phyloP scores from a whole-genome alignment of 768 basidiomycete genomes.

The Multifurca ochricompacta region DNA sequence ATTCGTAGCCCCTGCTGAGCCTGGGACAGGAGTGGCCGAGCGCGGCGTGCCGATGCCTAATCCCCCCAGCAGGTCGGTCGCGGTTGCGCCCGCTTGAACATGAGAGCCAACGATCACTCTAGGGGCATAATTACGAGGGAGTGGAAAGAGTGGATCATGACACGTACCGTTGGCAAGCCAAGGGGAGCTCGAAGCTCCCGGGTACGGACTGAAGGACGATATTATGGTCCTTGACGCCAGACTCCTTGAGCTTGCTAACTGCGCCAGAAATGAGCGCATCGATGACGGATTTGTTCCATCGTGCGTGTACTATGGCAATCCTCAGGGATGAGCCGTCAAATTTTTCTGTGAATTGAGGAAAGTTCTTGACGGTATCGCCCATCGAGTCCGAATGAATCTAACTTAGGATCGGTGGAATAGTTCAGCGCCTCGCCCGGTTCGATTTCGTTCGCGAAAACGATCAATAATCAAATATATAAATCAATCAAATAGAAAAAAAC shows the following conservation, averaged over 20 bases:
- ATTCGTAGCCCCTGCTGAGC: conserved; percentile 24
- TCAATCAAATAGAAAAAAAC: too few species aligned
- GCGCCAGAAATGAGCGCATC: conserved; percentile 78
- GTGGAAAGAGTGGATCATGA: not conserved
- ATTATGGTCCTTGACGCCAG: conserved; percentile 83
- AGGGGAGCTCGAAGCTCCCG: conserved; percentile 90
- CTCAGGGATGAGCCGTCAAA: conserved; percentile 79
- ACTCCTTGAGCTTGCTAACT: conserved; percentile 67
- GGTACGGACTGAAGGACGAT: conserved; percentile 90
- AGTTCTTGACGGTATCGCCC: conserved; percentile 66
- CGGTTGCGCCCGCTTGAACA: conserved; percentile 67
- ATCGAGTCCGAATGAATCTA: too few species aligned
- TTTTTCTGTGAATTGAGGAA: conserved; percentile 46
- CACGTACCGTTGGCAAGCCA: conserved; percentile 73
- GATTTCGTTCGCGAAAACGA: not conserved
- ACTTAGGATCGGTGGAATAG: too few species aligned
- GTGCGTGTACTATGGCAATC: conserved; percentile 87
- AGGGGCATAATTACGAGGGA: conserved; percentile 2
- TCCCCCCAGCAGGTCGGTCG: conserved; percentile 73
- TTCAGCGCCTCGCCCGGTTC: too few species aligned
- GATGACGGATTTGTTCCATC: conserved; percentile 91
- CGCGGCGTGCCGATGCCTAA: conserved; percentile 44
- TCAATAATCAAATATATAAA: too few species aligned
- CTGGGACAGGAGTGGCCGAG: conserved; percentile 45
- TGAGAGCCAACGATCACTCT: conserved; percentile 89